Percentiles rank a stretch among this genome's conserved stretches.
phyloP scores from a whole-genome alignment of 257 asterid genomes.

The Echium plantagineum region DNA sequence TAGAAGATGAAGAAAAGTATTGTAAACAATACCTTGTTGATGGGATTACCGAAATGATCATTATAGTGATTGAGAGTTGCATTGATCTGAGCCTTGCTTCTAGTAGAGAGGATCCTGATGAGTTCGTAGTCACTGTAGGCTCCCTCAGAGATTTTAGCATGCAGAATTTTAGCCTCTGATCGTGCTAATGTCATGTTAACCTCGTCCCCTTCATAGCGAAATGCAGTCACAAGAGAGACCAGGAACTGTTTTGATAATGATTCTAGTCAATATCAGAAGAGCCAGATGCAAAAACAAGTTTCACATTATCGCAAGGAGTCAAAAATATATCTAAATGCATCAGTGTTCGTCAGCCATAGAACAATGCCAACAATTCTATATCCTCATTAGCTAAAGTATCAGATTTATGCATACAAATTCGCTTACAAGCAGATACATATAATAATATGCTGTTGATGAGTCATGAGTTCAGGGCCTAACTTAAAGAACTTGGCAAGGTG shows the following conservation, averaged over 20 bases:
- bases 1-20: neutral
- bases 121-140: conserved; percentile 62
- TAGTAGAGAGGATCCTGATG: conserved; percentile 58
- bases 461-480: too few relatives aligned
- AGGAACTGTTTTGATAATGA: conserved; percentile 42
- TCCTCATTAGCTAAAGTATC: too few relatives aligned
- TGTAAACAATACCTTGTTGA: conserved; percentile 48
- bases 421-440: too few relatives aligned
- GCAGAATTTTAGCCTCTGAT: conserved; percentile 73
- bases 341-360: too few relatives aligned
- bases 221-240: conserved; percentile 86
- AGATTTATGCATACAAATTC: too few relatives aligned
- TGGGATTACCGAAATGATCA: conserved; percentile 54
- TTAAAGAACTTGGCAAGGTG: too few relatives aligned
- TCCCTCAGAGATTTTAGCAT: conserved; percentile 57
- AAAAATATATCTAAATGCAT: too few relatives aligned
- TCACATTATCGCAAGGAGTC: too few relatives aligned
- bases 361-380: conserved; percentile 3
- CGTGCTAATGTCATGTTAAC: conserved; percentile 59
- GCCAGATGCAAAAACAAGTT: neutral
- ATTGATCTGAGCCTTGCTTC: conserved; percentile 89
- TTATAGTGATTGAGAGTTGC: conserved; percentile 76
- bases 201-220: conserved; percentile 79
- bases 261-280: neutral
- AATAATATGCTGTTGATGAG: too few relatives aligned